Conservation (phyloP, 2,329 filamentous ascomycete species). For the Pseudopyricularia javanii region DNA sequence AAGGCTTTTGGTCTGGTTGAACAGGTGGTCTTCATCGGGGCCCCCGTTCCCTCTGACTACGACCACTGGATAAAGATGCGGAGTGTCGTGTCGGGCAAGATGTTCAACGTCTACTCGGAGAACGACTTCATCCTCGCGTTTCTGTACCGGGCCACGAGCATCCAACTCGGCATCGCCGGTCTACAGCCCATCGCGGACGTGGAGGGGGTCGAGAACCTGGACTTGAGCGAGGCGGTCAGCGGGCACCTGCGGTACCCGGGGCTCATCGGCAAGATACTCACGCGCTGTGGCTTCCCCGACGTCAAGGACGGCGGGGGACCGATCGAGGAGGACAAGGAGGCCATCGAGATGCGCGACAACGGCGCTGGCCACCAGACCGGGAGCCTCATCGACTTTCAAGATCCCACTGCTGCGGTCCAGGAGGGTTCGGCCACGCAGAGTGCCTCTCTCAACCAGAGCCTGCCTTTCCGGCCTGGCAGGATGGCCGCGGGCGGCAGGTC, state of each 20-base stretch:
- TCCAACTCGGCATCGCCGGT: slow-evolving; percentile 75
- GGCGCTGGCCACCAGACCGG: slow-evolving; percentile 17
- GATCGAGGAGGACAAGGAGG: slow-evolving; percentile 37
- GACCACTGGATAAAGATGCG: slow-evolving; percentile 67
- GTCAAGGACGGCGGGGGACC: slow-evolving; percentile 26
- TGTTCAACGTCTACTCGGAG: slow-evolving; percentile 80
- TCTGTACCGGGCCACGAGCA: slow-evolving; percentile 71
- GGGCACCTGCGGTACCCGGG: slow-evolving; percentile 23
- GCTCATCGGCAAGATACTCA: slow-evolving; percentile 37
- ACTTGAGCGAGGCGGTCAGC: slow-evolving; percentile 37
- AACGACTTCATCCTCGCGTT: slow-evolving; percentile 84
- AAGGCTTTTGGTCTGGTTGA: slow-evolving; percentile 77
- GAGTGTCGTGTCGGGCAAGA: slow-evolving; percentile 64
- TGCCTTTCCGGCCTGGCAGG: not conserved
- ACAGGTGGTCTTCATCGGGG: slow-evolving; percentile 69
- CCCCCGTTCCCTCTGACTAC: slow-evolving; percentile 61
- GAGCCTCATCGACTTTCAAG: slow-evolving; percentile 30
- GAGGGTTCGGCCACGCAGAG: not conserved
- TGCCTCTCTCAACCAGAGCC: not conserved
- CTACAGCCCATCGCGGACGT: slow-evolving; percentile 58
- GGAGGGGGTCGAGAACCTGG: slow-evolving; percentile 47
- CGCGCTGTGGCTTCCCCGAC: slow-evolving; percentile 36
- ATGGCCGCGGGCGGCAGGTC: not conserved
- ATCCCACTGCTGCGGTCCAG: slow-evolving; percentile 9
- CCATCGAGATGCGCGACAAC: slow-evolving; percentile 17